phyloP scores from a whole-genome alignment of 179 eudicot species.

The Amaranthus tricolor region DNA sequence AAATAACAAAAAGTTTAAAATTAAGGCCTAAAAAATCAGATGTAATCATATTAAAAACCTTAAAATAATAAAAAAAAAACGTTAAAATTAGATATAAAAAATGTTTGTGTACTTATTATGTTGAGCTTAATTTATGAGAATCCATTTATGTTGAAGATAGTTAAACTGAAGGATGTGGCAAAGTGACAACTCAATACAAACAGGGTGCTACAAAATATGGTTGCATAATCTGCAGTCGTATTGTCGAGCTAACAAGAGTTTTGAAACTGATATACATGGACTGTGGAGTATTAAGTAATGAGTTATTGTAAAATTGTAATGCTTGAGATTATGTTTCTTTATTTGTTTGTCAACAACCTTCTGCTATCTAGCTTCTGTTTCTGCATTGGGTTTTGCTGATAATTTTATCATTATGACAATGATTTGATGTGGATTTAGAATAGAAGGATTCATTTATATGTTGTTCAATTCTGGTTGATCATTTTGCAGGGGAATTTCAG shows the following conservation, averaged over 20 bases:
- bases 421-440: background rate
- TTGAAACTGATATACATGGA: background rate
- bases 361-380: background rate
- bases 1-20: too few species aligned
- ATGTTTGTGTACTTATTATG: background rate
- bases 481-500: constrained; percentile 74
- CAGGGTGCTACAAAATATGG: background rate
- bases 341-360: too few species aligned
- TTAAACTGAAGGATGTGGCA: too few species aligned
- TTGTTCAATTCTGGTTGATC: background rate
- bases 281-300: background rate
- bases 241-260: background rate
- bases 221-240: background rate
- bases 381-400: constrained; percentile 1
- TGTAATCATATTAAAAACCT: too few species aligned
- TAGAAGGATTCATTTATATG: background rate
- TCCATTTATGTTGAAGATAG: background rate
- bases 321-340: too few species aligned
- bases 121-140: background rate
- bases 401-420: background rate
- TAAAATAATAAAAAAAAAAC: too few species aligned
- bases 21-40: too few species aligned
- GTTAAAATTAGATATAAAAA: too few species aligned
- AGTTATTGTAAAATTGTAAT: background rate
- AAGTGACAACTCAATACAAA: too few species aligned